Evolutionary conservation across 169 alveolate genomes (phyloP), one percentile per base, ranked within the genome.

Genomic region (Cryptosporidium baileyi): DNA sequence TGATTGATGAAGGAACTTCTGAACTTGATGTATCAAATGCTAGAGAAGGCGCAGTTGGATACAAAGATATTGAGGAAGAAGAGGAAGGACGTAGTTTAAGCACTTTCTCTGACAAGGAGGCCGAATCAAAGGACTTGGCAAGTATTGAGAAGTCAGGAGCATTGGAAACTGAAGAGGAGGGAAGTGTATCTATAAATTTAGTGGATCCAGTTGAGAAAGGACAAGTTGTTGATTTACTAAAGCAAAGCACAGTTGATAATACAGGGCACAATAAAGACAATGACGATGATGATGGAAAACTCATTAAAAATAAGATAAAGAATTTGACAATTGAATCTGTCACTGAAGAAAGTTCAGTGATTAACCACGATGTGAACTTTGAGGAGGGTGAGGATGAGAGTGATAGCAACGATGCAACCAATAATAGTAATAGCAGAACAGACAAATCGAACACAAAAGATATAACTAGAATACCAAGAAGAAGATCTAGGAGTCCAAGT

Each of bases 401-500:
- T 36, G 67, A 74, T 36, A 51, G 54, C 19, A 17, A 34, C 13
- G 85, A 54, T 9, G 52, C 74, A 24, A 43, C 36, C 19, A 26
- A 54, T 38, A 30, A 26, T 8, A 51, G 22, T 22, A 3, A 52
- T 11, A 60, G 41, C 5, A 41, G 17, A 40, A 19, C 60, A 32
- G 81, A 65, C 32, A 44, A 65, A n/a, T 45, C 43, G 49, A 60
- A 38, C 26, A 65, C 34, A 24, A 74, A 74, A 41, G 67, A 45
- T 26, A 74, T 74, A 17, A 43, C 65, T 54, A 51, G 67, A 36
- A 74, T 74, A 5, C 85, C 85, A 26, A 51, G 85, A 41, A 74
- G 85, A 57, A 74, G 85, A 54, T 74, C 85, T n/a, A 74, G 85
- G 26, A 74, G 85, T 38, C 85, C 85, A n/a, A 74, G 85, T 41